A percentile compares a stretch with the other conserved stretches of the same genome.
phyloP scores from a whole-genome alignment of 768 basidiomycete genomes.

The Podaxis mareebaensis region DNA sequence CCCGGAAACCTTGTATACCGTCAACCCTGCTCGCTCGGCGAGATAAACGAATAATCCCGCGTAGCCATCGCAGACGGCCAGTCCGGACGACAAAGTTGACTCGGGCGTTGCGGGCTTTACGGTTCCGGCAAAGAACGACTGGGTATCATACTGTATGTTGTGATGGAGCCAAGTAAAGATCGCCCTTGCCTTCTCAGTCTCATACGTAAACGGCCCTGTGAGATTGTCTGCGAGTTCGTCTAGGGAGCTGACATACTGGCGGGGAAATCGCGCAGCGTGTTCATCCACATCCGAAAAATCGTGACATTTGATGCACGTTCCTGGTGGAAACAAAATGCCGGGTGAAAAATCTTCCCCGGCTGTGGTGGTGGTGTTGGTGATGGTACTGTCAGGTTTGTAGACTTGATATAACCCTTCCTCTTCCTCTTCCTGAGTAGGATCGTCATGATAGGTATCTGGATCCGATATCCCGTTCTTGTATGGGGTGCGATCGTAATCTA shows the following conservation, averaged over 20 bases:
- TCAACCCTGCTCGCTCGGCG: slow-evolving; percentile 38
- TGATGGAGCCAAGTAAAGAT: slow-evolving; percentile 49
- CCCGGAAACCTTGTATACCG: slow-evolving; percentile 41
- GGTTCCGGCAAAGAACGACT: slow-evolving; percentile 44
- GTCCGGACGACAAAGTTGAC: slow-evolving; percentile 39
- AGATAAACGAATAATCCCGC: slow-evolving; percentile 43
- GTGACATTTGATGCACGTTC: slow-evolving; percentile 43
- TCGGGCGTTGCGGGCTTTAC: slow-evolving; percentile 36
- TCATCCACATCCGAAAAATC: slow-evolving; percentile 43
- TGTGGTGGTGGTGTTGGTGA: slow-evolving; percentile 31
- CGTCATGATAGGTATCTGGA: not conserved
- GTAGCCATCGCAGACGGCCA: slow-evolving; percentile 53
- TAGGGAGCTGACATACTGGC: slow-evolving; percentile 37
- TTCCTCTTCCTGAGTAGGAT: not conserved
- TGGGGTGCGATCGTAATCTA: not conserved
- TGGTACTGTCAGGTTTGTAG: slow-evolving; percentile 12
- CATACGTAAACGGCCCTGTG: slow-evolving; percentile 39
- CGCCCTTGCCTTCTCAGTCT: slow-evolving; percentile 46
- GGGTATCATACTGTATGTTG: slow-evolving; percentile 46
- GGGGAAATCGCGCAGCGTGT: slow-evolving; percentile 45
- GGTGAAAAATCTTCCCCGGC: not conserved
- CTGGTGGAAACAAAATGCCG: slow-evolving; percentile 7
- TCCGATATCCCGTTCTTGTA: not conserved
- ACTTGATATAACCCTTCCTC: slow-evolving; percentile 1
- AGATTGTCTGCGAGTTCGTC: slow-evolving; percentile 41